Evolutionary conservation across 2,329 filamentous ascomycete genomes (phyloP).

Genomic region (Hypoxylon sp.): DNA sequence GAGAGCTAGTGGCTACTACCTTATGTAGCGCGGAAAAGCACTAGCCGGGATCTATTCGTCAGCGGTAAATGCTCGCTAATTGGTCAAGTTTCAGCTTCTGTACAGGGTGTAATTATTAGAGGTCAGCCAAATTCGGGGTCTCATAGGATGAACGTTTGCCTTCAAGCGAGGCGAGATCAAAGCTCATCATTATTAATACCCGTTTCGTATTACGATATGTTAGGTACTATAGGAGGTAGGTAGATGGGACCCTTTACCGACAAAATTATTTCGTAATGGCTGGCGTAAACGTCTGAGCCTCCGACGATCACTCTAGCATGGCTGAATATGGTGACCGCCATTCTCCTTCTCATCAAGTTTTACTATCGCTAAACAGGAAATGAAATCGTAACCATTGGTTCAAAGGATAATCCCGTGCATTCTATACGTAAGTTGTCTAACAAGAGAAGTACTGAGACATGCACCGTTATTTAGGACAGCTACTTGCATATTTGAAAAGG

Average conservation of each 20-base stretch:
- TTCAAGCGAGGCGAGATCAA: constrained; percentile 13
- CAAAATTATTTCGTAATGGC: not conserved
- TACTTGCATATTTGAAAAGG: not conserved
- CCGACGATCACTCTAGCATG: constrained; percentile 22
- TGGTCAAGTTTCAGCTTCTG: constrained; percentile 35
- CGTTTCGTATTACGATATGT: constrained; percentile 15
- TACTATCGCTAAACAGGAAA: constrained; percentile 10
- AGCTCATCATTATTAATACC: constrained; percentile 2
- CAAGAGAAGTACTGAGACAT: constrained; percentile 8
- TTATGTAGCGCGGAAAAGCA: constrained; percentile 5
- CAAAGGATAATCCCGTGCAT: constrained; percentile 5
- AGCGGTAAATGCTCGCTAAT: constrained; percentile 21
- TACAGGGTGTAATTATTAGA: constrained; percentile 15
- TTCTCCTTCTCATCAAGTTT: constrained; percentile 5
- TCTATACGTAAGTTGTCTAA: not conserved
- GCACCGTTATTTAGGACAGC: not conserved
- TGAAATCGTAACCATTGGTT: constrained; percentile 2
- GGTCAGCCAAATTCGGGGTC: not conserved
- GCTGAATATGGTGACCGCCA: constrained; percentile 12
- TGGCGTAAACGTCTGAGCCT: constrained; percentile 19
- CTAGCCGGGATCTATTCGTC: constrained; percentile 10
- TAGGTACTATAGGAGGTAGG: not conserved
- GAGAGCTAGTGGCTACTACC: constrained; percentile 14
- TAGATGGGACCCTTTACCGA: not conserved
- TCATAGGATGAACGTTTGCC: not conserved